These are phyloP conservation scores for Paramarasmius palmivorus DNA, from an alignment of 1,284 basidiomycete genomes.

Conservation along the genomic window DNA sequence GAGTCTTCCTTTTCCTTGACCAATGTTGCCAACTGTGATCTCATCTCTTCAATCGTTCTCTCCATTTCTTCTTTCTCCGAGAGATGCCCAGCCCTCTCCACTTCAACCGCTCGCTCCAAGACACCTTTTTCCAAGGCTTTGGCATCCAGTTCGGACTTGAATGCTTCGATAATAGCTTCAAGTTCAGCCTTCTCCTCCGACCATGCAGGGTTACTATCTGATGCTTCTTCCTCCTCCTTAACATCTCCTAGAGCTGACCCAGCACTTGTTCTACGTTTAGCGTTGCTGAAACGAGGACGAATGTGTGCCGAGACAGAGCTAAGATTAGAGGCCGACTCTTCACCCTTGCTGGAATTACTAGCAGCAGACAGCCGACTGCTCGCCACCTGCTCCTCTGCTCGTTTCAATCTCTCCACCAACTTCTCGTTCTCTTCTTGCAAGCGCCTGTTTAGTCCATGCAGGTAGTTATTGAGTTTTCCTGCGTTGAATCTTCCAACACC, in stretches of 20 bases:
- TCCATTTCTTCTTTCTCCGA: constrained; percentile 22
- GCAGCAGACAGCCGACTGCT: constrained; percentile 16
- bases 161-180: constrained; percentile 39
- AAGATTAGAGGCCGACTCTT: constrained; percentile 15
- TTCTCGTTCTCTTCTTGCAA: constrained; percentile 81
- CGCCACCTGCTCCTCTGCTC: constrained; percentile 47
- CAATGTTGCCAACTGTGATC: constrained; percentile 38
- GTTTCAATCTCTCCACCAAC: constrained; percentile 49
- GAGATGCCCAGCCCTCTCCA: not conserved
- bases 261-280: constrained; percentile 47
- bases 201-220: constrained; percentile 41
- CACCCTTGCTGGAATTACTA: constrained; percentile 22
- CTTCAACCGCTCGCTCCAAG: constrained; percentile 1
- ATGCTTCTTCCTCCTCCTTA: constrained; percentile 56
- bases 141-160: constrained; percentile 39
- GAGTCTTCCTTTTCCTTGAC: constrained; percentile 51
- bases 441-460: constrained; percentile 78
- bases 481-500: constrained; percentile 75
- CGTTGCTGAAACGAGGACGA: constrained; percentile 28
- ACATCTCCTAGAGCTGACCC: constrained; percentile 57
- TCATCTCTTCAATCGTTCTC: constrained; percentile 37
- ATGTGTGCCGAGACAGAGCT: constrained; percentile 12
- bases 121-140: constrained; percentile 14
- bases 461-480: constrained; percentile 76
- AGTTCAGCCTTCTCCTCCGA: constrained; percentile 63